Evolutionary conservation across 1,284 basidiomycete species (phyloP), one percentile per base, ranked within the genome.

Genomic region (Porodaedalea pini): DNA sequence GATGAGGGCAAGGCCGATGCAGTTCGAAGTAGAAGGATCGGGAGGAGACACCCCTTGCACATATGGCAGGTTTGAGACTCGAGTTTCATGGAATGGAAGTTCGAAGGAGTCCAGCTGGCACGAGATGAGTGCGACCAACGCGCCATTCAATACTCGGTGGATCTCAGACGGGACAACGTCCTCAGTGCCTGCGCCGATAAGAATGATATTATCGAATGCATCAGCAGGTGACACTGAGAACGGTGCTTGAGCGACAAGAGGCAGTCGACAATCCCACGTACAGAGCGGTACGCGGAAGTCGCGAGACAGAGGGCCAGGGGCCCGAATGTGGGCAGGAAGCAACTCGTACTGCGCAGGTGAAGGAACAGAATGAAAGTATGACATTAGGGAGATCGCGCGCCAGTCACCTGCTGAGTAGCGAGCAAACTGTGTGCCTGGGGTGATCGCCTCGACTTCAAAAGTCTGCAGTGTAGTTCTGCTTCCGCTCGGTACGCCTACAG

Each of bases 321-420:
- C 49, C 51, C 6, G 44, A 54, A 47, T n/a, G 15, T 4, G 31
- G 31, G 19, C 23, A 27, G 27, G 44, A 36, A 34, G 54, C 23
- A 23, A 49, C 44, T 32, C 11, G 36, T 4, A 43, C 21, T 43
- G 47, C 0, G 41, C 17, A 2, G 62, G 43, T 2, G 80, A 75
- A 64, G 86, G 84, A 0, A 72, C 53, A n/a, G 82, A 77, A 68
- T 95, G 83, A 62, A 97, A 86, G 73, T 95, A 95, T 0, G 91
- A 89, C n/a, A 95, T 73, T 23, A 89, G 75, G 8, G 82, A 76
- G 15, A 95, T 73, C 1, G 80, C 76, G 3, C 94, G 85, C 58
- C 89, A 78, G 65, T 96, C 94, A 0, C 86, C 79, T 0, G 92
- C 76, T 0, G 86, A 84, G 64, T 82, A 87, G 23, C 79, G 78